Evolutionary conservation across 1,139 yeast species (phyloP), one percentile per base, ranked within the genome.

Genomic region (Geotrichum histeridarum): DNA sequence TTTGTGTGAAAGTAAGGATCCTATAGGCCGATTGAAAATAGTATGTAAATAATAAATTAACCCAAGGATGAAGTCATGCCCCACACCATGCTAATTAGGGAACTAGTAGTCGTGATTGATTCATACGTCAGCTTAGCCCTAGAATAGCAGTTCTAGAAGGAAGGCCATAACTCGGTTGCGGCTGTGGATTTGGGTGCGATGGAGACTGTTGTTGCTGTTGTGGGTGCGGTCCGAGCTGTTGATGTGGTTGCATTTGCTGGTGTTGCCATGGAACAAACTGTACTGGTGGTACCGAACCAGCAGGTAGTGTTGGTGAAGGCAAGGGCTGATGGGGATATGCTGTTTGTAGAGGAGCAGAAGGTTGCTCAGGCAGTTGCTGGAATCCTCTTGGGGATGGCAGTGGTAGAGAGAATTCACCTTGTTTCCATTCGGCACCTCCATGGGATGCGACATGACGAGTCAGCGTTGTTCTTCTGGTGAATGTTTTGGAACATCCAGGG

Each of bases 401-500:
- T 22, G 27, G 27, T 22, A 22, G 27, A 22, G 27, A 22, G 5
- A 22, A 22, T 22, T 22, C 27, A 5, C 5, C 5, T 22, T 22
- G 14, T 17, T 44, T 53, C 55, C 55, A 53, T 6, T 52, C 27
- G 27, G 27, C 27, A 22, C 27, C 55, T 31, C 52, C 82, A 67
- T 83, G 89, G 51, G 82, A 82, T 56, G 85, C 72, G 57, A 78
- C 72, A 67, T 83, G 91, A 60, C 89, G 75, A 11, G 88, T 84
- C 59, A 84, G 70, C 61, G 85, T 89, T 61, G 84, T 88, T 46
- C 83, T 75, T 58, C 91, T 73, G 56, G 84, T 78, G 63, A 85
- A 85, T 58, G 82, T 74, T 68, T 84, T 84, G 44, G 75, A 66
- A 67, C 93, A 86, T 8, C 84, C 84, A 2, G 86, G 82, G 59